Conservation (phyloP, 495 filamentous ascomycete genomes). For the Talaromyces liani region DNA sequence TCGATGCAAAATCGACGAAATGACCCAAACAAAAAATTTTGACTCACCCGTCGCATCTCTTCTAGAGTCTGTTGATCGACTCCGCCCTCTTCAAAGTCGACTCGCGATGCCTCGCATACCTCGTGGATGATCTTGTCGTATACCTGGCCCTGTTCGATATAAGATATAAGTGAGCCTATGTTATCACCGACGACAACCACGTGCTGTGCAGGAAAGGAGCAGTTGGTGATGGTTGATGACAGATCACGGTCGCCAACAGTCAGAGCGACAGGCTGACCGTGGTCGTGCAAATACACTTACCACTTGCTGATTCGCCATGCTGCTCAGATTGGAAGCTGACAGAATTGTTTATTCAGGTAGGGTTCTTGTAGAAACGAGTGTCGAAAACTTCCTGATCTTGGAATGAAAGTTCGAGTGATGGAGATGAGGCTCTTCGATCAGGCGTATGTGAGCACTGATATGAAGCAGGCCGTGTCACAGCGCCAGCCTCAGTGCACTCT, state of each 20-base stretch:
- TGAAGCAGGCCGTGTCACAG: not conserved
- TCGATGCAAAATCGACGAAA: not conserved
- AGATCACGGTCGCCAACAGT: not conserved
- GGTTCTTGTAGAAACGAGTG: not conserved
- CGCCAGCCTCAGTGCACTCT: not conserved
- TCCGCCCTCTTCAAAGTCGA: slow-evolving; percentile 95
- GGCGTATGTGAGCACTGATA: not conserved
- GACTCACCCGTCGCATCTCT: slow-evolving; percentile 74
- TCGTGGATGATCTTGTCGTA: slow-evolving; percentile 89
- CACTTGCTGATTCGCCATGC: slow-evolving; percentile 59
- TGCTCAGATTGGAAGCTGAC: not conserved
- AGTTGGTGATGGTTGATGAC: slow-evolving; percentile 7
- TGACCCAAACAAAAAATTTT: slow-evolving; percentile 12
- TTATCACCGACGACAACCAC: not conserved
- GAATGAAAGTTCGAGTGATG: too few species aligned
- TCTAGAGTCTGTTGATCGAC: slow-evolving; percentile 78
- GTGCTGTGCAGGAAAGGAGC: slow-evolving; percentile 9
- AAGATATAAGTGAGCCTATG: slow-evolving; percentile 14
- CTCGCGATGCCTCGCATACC: slow-evolving; percentile 77
- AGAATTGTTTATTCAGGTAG: not conserved
- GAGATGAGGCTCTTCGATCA: slow-evolving; percentile 1
- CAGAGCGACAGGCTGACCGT: slow-evolving; percentile 10
- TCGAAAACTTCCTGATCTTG: too few species aligned
- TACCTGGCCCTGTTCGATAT: slow-evolving; percentile 56
- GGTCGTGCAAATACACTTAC: slow-evolving; percentile 40